Base-by-base conservation (phyloP, 2,329 filamentous ascomycete species). In the Zopfia rhizophila region DNA sequence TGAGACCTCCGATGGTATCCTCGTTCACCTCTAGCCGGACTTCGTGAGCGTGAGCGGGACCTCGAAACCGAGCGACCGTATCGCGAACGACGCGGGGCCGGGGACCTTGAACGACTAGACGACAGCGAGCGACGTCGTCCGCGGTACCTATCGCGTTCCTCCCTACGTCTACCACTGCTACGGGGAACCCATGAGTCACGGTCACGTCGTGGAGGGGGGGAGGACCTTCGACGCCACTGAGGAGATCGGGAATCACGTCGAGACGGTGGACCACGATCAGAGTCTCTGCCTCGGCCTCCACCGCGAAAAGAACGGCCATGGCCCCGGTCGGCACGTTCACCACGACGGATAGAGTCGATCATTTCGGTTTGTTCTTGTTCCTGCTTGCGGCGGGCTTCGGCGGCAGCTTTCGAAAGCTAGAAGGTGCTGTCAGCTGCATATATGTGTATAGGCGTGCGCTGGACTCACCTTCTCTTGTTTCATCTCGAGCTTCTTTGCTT, bases 401-500 rank as follows among this genome's bases (percentile, higher is more conserved):
- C 89, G 19, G 89, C 89, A 30, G 87, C 87, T 69, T 87, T 89
- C 58, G 94, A 91, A 24, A 90, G 88, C 65, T 95, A 88, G 92
- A 29, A 13, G 27, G 10, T 12, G 22, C n/a, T 21, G 44, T 61
- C 61, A 70, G 66, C 46, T 29, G 16, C 25, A 11, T 27, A 17
- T 18, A 17, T n/a, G 23, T 27, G 11, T 7, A 24, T 22, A 27
- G 13, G 19, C 8, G 13, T 5, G 27, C 27, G 19, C 13, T 13
- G 22, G 18, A 44, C 68, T 23, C 70, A 95, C 93, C 87, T 96
- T 96, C 74, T 97, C 91, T 73, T 97, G 91, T 52, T 94, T 90
- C 35, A 99, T 78, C 73, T 99, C 94, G 31, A 90, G 77, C 75
- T 97, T 99, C 79, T 99, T 99, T 1, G 93, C 92, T 70, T 99